These are phyloP conservation scores for Gossypium thurberi DNA, from an alignment of 345 rosid genomes.

Conservation along the genomic window DNA sequence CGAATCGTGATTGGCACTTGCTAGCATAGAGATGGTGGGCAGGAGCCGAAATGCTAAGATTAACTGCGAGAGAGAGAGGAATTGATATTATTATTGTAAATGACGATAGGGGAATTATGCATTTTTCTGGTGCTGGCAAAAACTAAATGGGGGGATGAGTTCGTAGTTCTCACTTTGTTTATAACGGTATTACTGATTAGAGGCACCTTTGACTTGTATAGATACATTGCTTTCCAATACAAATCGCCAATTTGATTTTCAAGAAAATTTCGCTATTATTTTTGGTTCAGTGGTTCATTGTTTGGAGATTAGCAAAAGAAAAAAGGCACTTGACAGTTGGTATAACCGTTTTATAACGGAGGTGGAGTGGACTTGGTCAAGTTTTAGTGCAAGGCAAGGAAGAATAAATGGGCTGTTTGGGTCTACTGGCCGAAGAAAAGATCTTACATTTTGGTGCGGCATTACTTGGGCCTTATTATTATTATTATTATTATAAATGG, in stretches of 20 bases:
- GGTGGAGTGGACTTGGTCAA: too few relatives aligned
- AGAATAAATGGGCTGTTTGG: too few relatives aligned
- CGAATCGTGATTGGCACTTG: background rate
- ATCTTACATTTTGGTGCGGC: too few relatives aligned
- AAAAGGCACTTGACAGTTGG: too few relatives aligned
- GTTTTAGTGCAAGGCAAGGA: too few relatives aligned
- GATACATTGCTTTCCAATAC: constrained; percentile 17
- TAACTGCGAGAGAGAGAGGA: background rate
- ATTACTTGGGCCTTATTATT: too few relatives aligned
- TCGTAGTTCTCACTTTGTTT: background rate
- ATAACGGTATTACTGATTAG: constrained; percentile 7
- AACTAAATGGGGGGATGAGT: constrained; percentile 1
- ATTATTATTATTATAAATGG: background rate
- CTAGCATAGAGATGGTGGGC: background rate
- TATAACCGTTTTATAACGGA: too few relatives aligned
- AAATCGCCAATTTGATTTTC: constrained; percentile 4
- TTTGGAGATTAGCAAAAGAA: too few relatives aligned
- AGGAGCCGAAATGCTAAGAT: background rate
- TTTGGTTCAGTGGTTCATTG: too few relatives aligned
- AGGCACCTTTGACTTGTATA: constrained; percentile 29
- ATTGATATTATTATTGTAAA: constrained; percentile 10
- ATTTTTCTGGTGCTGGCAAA: constrained; percentile 16
- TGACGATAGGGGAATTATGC: background rate
- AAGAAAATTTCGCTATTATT: too few relatives aligned
- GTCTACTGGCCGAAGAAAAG: too few relatives aligned